These are phyloP conservation scores for Scalesia atractyloides DNA, from an alignment of 129 eudicot species.

Conservation along the genomic window DNA sequence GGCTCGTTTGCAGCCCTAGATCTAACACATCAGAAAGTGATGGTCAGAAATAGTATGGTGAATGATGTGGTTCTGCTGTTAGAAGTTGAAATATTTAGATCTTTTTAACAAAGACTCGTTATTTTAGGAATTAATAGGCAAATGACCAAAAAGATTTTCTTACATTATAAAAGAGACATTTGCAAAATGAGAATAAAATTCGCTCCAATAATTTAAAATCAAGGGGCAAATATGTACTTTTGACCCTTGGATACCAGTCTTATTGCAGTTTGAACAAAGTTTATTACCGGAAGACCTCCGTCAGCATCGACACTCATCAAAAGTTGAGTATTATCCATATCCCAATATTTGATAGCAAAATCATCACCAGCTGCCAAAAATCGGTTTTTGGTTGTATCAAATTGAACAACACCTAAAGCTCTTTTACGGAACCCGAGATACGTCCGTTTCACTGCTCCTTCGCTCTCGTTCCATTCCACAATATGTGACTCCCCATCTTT, in stretches of 20 bases:
- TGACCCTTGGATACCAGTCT: too few species aligned
- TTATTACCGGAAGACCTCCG: slow-evolving; percentile 82
- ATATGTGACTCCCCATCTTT: slow-evolving; percentile 87
- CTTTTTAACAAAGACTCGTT: too few species aligned
- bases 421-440: slow-evolving; percentile 77
- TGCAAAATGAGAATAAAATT: too few species aligned
- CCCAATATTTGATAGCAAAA: slow-evolving; percentile 77
- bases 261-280: too few species aligned
- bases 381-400: slow-evolving; percentile 80
- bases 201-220: too few species aligned
- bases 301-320: slow-evolving; percentile 77
- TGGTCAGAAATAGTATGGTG: too few species aligned
- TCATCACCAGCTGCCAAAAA: slow-evolving; percentile 93
- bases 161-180: too few species aligned
- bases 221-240: not conserved
- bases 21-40: too few species aligned
- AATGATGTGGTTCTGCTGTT: not conserved
- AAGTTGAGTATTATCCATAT: slow-evolving; percentile 78
- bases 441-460: slow-evolving; percentile 84
- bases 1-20: too few species aligned
- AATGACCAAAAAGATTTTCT: too few species aligned
- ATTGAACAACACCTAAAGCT: slow-evolving; percentile 77
- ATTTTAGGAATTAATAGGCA: too few species aligned
- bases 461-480: slow-evolving; percentile 93
- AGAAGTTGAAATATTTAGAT: not conserved